phyloP scores from a whole-genome alignment of 148 eudicot genomes.

The Rhododendron kiyosumense region DNA sequence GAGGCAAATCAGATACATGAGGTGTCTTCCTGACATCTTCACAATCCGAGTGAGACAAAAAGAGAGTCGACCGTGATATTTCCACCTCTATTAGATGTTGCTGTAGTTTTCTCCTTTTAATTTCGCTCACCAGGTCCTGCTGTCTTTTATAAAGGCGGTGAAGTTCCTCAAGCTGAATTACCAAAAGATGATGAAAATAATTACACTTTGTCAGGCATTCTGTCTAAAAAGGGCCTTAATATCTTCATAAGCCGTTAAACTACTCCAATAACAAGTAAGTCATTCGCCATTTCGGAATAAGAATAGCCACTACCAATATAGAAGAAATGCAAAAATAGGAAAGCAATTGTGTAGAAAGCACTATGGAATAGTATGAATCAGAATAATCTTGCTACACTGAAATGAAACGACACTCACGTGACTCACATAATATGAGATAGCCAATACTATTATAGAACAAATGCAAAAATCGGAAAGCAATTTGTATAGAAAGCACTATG shows the following conservation, averaged over 20 bases:
- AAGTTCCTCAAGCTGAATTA: constrained; percentile 43
- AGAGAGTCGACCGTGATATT: constrained; percentile 7
- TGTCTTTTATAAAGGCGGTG: constrained; percentile 47
- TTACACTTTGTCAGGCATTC: neutral
- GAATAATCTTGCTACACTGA: neutral
- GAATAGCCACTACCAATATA: neutral
- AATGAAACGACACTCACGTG: constrained; percentile 23
- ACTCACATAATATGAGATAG: constrained; percentile 25
- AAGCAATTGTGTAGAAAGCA: neutral
- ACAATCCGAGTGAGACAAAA: constrained; percentile 3
- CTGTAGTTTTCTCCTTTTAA: constrained; percentile 14
- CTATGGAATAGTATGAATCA: neutral
- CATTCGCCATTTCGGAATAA: neutral
- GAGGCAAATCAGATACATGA: constrained; percentile 13
- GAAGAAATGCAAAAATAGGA: neutral
- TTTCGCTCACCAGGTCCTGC: constrained; percentile 34
- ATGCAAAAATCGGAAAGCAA: neutral
- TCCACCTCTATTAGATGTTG: constrained; percentile 13
- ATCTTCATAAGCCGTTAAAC: neutral
- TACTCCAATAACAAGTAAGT: neutral
- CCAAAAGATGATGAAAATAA: neutral
- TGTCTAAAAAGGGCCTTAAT: neutral
- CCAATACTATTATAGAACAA: neutral
- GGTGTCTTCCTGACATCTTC: constrained; percentile 13
- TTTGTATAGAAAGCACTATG: neutral